These are phyloP conservation scores for Miamiensis avidus DNA, from an alignment of 169 alveolate genomes.

Conservation along the genomic window DNA sequence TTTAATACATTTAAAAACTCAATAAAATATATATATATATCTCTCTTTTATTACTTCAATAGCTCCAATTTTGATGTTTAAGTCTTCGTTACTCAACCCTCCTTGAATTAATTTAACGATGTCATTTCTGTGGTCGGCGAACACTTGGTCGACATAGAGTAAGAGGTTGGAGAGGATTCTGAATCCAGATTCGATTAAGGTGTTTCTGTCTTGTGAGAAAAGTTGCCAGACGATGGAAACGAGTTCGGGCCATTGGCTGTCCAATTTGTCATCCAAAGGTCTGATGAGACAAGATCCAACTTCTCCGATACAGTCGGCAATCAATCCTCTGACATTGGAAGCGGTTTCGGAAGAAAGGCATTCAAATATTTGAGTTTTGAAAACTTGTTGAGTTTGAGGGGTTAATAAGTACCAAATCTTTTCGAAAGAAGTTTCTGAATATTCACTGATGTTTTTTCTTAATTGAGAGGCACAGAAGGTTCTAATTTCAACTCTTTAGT, in stretches of 20 bases:
- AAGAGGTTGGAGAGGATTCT: constrained; percentile 40
- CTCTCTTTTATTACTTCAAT: constrained; percentile 26
- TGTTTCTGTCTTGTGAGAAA: constrained; percentile 38
- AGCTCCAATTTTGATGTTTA: constrained; percentile 43
- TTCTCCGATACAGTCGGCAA: constrained; percentile 54
- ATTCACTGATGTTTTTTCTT: constrained; percentile 48
- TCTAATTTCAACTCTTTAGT: constrained; percentile 30
- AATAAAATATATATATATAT: no score
- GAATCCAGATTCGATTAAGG: constrained; percentile 45
- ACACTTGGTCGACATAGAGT: constrained; percentile 47
- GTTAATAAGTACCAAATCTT: constrained; percentile 45
- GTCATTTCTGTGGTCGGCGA: constrained; percentile 47
- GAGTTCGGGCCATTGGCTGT: constrained; percentile 50
- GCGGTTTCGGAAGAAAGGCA: constrained; percentile 43
- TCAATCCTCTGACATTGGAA: constrained; percentile 41
- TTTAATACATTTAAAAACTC: no score
- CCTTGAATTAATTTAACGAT: constrained; percentile 41
- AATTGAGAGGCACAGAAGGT: constrained; percentile 49
- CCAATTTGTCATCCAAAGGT: constrained; percentile 37
- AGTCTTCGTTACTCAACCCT: constrained; percentile 36
- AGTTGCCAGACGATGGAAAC: constrained; percentile 47
- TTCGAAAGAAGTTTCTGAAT: constrained; percentile 45
- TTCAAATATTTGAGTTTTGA: constrained; percentile 51
- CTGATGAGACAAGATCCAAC: constrained; percentile 43
- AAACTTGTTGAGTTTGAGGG: constrained; percentile 42